phyloP scores from a whole-genome alignment of 495 filamentous ascomycete species.

The Xylaria sp. region DNA sequence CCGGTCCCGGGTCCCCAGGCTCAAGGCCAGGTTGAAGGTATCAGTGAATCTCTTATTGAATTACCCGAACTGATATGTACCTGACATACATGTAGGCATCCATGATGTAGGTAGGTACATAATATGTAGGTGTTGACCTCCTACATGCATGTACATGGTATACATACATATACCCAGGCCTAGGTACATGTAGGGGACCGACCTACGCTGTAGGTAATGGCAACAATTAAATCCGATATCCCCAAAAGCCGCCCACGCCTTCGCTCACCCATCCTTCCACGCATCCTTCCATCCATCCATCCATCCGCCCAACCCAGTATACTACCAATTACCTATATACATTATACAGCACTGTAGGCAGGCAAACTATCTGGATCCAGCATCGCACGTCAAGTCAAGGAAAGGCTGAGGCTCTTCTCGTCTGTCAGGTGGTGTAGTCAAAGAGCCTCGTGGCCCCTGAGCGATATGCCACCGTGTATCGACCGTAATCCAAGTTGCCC shows the following conservation, averaged over 20 bases:
- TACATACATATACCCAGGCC: too few species aligned
- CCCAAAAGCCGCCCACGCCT: neutral
- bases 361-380: neutral
- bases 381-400: neutral
- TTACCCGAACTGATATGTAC: neutral
- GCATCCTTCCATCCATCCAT: too few species aligned
- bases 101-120: too few species aligned
- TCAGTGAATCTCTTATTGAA: neutral
- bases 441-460: neutral
- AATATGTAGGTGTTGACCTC: too few species aligned
- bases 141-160: too few species aligned
- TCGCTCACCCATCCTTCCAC: neutral
- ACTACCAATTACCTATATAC: neutral
- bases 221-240: slow-evolving; percentile 9
- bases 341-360: too few species aligned
- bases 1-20: too few species aligned
- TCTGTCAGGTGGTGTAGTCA: neutral
- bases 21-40: too few species aligned
- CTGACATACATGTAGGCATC: too few species aligned
- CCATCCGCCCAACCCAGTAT: neutral
- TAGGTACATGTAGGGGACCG: too few species aligned
- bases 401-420: too few species aligned
- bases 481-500: neutral
- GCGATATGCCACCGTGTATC: neutral
- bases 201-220: too few species aligned